A percentile compares a stretch with the other conserved stretches of the same genome.
Conservation (phyloP, 73 alveolate genomes). For the Paramecium biaurelia region DNA sequence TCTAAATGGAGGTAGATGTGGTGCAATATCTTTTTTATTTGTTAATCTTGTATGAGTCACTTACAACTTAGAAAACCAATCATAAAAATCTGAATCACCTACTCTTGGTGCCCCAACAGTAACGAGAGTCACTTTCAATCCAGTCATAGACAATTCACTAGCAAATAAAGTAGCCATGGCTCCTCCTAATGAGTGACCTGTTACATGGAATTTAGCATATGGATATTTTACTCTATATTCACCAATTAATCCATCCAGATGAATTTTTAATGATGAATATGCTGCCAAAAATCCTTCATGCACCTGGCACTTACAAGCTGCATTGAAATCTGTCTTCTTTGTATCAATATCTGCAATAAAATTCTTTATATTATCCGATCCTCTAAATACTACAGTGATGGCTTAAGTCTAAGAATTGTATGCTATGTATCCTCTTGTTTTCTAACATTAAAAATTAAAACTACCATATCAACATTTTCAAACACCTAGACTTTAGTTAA, state of each 20-base stretch:
- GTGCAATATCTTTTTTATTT: constrained; percentile 24
- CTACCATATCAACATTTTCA: background rate
- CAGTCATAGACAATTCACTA: constrained; percentile 5
- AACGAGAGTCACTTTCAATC: background rate
- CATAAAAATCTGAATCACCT: constrained; percentile 57
- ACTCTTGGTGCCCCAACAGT: constrained; percentile 66
- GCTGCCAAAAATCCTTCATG: constrained; percentile 46
- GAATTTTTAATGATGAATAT: background rate
- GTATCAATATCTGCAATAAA: background rate
- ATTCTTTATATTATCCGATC: constrained; percentile 47
- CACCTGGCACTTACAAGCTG: constrained; percentile 15
- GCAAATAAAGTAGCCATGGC: constrained; percentile 59
- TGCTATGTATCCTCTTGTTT: constrained; percentile 45
- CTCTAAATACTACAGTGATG: constrained; percentile 53
- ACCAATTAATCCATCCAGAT: background rate
- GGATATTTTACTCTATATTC: constrained; percentile 23
- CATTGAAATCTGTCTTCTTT: background rate
- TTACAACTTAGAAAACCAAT: background rate
- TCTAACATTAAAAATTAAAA: background rate
- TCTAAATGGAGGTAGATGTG: background rate
- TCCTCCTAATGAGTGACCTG: constrained; percentile 67
- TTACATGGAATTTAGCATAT: constrained; percentile 13
- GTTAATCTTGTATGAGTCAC: constrained; percentile 7
- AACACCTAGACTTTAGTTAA: background rate
- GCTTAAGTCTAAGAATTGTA: background rate